Base-by-base conservation (phyloP, 2,329 filamentous ascomycete species). In the Davidsoniella neocaledoniae region DNA sequence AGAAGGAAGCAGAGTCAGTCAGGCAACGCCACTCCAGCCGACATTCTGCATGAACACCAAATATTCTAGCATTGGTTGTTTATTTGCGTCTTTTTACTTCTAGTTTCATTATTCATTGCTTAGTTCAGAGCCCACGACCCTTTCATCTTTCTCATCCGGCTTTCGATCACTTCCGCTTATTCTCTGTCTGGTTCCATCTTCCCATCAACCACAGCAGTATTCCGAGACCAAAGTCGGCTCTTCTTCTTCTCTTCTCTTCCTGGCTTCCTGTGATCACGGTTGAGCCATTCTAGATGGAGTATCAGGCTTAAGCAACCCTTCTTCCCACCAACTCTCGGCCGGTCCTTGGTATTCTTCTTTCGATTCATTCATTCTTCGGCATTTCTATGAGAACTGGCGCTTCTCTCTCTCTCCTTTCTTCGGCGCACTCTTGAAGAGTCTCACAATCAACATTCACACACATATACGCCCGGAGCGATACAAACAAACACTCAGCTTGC, bases 381-480 rank as follows among this genome's bases (percentile, higher is more conserved):
- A 6, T 25, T 48, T n/a, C 3, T 43, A 59, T 54, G 50, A 56
- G 55, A 55, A 53, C 43, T 33, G 33, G 49, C 12, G 53, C 49
- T 46, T 54, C 45, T 38, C 42, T 44, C 50, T 17, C 38, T 40
- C 16, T 39, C 45, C 23, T 48, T 41, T 42, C 33, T 29, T 41
- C 16, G 17, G 19, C 49, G 44, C 23, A 23, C 44, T 46, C 44
- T 46, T 39, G 44, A 46, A 16, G 44, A 39, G 44, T 19, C 21
- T 33, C 29, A 4, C 9, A 9, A 33, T 33, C 29, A 33, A 33
- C 8, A 33, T 33, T 9, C 29, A 12, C 29, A 5, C 44, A 29
- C 29, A 33, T 33, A 38, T 25, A 46, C 19, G 14, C 5, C 38
- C 19, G 16, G 36, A 46, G 26, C 44, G 44, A 25, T 39, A 36